phyloP scores from a whole-genome alignment of 2,329 filamentous ascomycete genomes.

The Fusarium dlaminii region DNA sequence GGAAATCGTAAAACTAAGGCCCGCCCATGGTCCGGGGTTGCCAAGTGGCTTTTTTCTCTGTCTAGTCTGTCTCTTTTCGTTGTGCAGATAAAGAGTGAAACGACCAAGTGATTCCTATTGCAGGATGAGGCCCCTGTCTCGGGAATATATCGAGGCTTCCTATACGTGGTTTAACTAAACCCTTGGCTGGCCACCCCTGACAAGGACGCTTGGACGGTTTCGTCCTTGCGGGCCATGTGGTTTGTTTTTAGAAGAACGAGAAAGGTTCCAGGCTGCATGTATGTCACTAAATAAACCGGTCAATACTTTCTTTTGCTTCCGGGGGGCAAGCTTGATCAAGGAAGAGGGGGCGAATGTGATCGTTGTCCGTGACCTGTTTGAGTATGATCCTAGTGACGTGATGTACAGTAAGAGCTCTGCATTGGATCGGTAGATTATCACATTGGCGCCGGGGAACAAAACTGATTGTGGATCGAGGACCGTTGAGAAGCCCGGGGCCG shows the following conservation, averaged over 20 bases:
- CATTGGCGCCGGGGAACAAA: not conserved
- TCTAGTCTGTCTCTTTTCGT: not conserved
- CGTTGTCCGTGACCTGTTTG: conserved; percentile 1
- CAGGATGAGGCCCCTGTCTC: conserved; percentile 13
- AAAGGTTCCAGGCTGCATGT: not conserved
- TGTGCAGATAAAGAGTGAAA: conserved; percentile 21
- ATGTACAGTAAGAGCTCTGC: not conserved
- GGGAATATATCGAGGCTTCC: conserved; percentile 22
- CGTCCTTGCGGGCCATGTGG: conserved; percentile 35
- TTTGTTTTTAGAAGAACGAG: conserved; percentile 4
- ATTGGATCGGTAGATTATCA: conserved; percentile 9
- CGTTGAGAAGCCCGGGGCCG: not conserved
- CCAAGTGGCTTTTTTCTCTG: not conserved
- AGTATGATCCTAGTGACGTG: not conserved
- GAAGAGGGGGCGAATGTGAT: not conserved
- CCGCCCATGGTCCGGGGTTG: not conserved
- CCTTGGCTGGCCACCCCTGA: conserved; percentile 9
- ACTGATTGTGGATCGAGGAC: conserved; percentile 4
- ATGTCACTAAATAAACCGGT: not conserved
- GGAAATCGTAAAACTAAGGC: not conserved
- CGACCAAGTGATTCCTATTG: conserved; percentile 1
- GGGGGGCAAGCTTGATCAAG: not conserved
- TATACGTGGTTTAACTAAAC: conserved; percentile 38
- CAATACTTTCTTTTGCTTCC: not conserved
- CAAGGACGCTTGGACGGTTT: conserved; percentile 3